These are phyloP conservation scores for Aspergillus pseudonomiae DNA, from an alignment of 2,329 filamentous ascomycete species.

Conservation along the genomic window DNA sequence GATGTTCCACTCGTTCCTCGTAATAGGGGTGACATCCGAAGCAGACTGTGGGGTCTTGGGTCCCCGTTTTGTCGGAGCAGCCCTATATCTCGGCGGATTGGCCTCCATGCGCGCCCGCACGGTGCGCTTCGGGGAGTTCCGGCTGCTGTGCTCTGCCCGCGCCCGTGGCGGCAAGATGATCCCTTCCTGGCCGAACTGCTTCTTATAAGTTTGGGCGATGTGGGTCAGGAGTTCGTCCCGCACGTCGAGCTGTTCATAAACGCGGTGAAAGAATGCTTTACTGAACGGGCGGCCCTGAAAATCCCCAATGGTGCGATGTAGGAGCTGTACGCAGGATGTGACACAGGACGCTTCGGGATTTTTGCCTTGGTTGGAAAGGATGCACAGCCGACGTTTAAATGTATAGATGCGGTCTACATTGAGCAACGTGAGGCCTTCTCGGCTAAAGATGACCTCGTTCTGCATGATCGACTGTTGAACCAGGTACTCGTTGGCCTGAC, in stretches of 20 bases:
- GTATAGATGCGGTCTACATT: slow-evolving; percentile 51
- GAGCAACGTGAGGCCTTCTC: slow-evolving; percentile 47
- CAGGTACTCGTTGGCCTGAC: slow-evolving; percentile 43
- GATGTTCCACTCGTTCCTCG: slow-evolving; percentile 47
- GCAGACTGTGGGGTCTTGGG: slow-evolving; percentile 46
- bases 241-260: slow-evolving; percentile 47
- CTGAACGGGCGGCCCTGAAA: slow-evolving; percentile 47
- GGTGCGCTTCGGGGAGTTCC: slow-evolving; percentile 26
- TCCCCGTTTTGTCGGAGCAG: slow-evolving; percentile 28
- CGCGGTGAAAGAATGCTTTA: slow-evolving; percentile 46
- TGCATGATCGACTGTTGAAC: slow-evolving; percentile 48
- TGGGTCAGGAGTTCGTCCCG: slow-evolving; percentile 39
- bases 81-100: slow-evolving; percentile 22
- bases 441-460: slow-evolving; percentile 48
- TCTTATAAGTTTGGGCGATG: slow-evolving; percentile 40
- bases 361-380: slow-evolving; percentile 35
- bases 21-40: slow-evolving; percentile 48
- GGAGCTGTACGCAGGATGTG: slow-evolving; percentile 43
- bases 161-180: slow-evolving; percentile 37
- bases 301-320: slow-evolving; percentile 45
- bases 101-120: slow-evolving; percentile 28
- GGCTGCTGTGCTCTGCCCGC: slow-evolving; percentile 9
- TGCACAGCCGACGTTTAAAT: slow-evolving; percentile 46
- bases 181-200: slow-evolving; percentile 39
- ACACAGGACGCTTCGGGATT: slow-evolving; percentile 39